phyloP scores from a whole-genome alignment of 768 basidiomycete genomes.

The Neoboletus subvelutipes region DNA sequence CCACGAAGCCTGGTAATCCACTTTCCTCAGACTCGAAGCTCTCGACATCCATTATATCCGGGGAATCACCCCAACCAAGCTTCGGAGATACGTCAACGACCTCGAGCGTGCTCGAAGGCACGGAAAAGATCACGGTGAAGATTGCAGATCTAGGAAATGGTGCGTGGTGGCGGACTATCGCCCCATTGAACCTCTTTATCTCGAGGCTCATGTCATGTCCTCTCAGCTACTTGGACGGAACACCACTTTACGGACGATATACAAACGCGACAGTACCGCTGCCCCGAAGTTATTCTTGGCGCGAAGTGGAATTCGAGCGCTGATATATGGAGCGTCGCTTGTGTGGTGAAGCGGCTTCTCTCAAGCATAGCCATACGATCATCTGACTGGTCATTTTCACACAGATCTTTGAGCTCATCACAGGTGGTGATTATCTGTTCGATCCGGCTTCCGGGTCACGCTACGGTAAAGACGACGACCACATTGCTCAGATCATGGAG shows the following conservation, averaged over 20 bases:
- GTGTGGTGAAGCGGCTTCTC: constrained; percentile 61
- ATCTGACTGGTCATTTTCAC: background rate
- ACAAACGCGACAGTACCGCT: constrained; percentile 95
- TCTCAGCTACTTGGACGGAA: constrained; percentile 76
- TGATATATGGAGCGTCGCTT: constrained; percentile 96
- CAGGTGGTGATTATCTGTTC: constrained; percentile 97
- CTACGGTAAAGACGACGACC: constrained; percentile 95
- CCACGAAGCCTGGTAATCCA: constrained; percentile 16
- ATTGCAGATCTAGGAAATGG: constrained; percentile 98
- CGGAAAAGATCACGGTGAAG: constrained; percentile 91
- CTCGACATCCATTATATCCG: constrained; percentile 29
- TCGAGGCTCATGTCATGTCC: constrained; percentile 1
- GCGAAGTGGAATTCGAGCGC: constrained; percentile 95
- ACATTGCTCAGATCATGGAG: constrained; percentile 98
- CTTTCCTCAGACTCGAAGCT: constrained; percentile 20
- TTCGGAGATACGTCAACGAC: constrained; percentile 25
- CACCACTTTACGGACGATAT: constrained; percentile 99
- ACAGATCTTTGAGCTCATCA: constrained; percentile 92
- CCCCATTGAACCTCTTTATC: background rate
- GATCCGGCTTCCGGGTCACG: constrained; percentile 94
- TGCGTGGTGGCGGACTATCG: constrained; percentile 32
- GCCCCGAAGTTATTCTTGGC: constrained; percentile 96
- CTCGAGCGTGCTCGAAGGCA: constrained; percentile 35
- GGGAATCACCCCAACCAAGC: constrained; percentile 29
- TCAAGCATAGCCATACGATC: background rate